Evolutionary conservation across 345 rosid genomes (phyloP), one percentile per base, ranked within the genome.

Genomic region (Populus pruinosa): DNA sequence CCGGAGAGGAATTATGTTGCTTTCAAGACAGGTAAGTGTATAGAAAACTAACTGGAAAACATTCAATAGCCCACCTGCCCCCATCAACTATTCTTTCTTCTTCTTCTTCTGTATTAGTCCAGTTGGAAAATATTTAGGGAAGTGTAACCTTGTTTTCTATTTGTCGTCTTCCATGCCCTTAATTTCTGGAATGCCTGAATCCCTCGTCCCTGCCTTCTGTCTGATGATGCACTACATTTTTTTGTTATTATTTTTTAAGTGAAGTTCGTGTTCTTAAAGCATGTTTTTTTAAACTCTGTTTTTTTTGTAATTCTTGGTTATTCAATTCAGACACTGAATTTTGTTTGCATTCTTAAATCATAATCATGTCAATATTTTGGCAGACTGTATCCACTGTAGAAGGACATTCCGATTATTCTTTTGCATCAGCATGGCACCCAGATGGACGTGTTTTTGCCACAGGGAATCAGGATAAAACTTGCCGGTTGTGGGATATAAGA

Each of bases 391-490:
- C 81, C n/a, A 41, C 77, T 0, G 73, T 89, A 70, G 66, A 23
- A 18, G 94, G 94, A 23, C 94, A 90, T 73, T 83, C 72, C 35
- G 94, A 90, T 83, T 90, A 73, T 82, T 90, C 90, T 21, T 90
- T 90, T 64, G 92, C 92, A 59, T 85, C 92, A 5, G 90, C 92
- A 8, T 90, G 94, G 94, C 90, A 90, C 67, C 92, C 94, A 0
- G 86, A 90, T 11, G 90, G 92, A 18, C 75, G 29, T 43, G 72
- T 83, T 27, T 87, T 88, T 64, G 91, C 94, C 31, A 89, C 92
- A 0, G 90, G 94, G 68, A 90, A 90, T 80, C 94, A 90, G 78
- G 94, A 90, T 70, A 90, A 84, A 75, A 90, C 91, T 6, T 90
- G 92, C 73, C 88, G 89, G 25, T 85, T 90, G 16, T 90, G 94